Conservation (phyloP, 176 grass and related monocot species). For the Rhynchospora pubera region DNA sequence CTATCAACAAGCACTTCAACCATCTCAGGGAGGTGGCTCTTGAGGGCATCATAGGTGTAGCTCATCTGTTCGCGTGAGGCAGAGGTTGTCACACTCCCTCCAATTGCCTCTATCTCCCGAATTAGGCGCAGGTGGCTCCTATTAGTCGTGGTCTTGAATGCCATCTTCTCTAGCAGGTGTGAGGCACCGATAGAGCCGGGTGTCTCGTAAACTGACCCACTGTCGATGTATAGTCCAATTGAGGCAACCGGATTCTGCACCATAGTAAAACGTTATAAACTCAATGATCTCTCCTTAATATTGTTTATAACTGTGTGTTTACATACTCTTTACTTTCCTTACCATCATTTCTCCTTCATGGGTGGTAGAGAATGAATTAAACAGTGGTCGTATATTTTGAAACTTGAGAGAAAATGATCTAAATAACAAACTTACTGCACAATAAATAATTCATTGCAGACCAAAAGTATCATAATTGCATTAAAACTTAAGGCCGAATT, state of each 20-base stretch:
- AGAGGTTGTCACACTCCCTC: slow-evolving; percentile 68
- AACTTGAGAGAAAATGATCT: not conserved
- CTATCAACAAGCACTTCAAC: slow-evolving; percentile 90
- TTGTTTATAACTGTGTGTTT: not conserved
- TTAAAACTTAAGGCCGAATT: not conserved
- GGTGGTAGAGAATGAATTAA: not conserved
- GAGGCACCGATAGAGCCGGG: slow-evolving; percentile 47
- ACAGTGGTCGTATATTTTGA: not conserved
- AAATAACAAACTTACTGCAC: not conserved
- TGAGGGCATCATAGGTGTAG: slow-evolving; percentile 75
- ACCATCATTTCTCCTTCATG: slow-evolving; percentile 1
- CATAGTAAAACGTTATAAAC: slow-evolving; percentile 14
- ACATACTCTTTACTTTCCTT: not conserved
- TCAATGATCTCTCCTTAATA: not conserved
- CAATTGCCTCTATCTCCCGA: slow-evolving; percentile 79
- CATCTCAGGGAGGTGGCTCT: slow-evolving; percentile 88
- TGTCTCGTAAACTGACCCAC: slow-evolving; percentile 78
- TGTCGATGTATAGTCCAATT: slow-evolving; percentile 71
- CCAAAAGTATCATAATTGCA: not conserved
- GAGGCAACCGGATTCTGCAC: slow-evolving; percentile 59
- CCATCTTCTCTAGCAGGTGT: slow-evolving; percentile 74
- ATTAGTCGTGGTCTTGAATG: slow-evolving; percentile 69
- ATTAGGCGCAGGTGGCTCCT: slow-evolving; percentile 76
- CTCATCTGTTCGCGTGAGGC: slow-evolving; percentile 69
- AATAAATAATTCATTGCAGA: not conserved